Evolutionary conservation across 306 rosid species (phyloP).

Genomic region (Hippophae gyantsensis): DNA sequence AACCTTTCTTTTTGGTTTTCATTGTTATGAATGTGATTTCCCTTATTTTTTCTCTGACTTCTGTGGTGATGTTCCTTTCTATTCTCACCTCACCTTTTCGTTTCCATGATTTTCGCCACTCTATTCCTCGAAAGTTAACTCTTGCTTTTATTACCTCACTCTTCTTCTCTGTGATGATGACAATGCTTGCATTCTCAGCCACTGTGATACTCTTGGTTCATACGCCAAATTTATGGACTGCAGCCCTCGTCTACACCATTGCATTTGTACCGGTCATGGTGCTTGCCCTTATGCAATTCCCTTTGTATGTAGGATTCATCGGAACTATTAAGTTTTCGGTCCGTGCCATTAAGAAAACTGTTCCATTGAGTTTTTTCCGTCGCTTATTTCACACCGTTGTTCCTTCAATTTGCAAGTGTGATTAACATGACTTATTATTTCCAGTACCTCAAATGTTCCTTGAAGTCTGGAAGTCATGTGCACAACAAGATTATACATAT

Average conservation of each 20-base stretch:
- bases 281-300: not conserved
- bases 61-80: conserved; percentile 29
- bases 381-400: not conserved
- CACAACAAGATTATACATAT: too few relatives aligned
- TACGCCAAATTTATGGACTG: conserved; percentile 5
- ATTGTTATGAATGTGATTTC: conserved; percentile 22
- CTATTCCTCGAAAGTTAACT: conserved; percentile 19
- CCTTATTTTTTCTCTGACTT: conserved; percentile 20
- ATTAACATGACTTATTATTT: too few relatives aligned
- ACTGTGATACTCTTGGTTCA: conserved; percentile 13
- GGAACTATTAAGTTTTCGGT: not conserved
- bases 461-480: too few relatives aligned
- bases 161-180: conserved; percentile 10
- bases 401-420: too few relatives aligned
- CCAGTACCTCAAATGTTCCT: too few relatives aligned
- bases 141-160: conserved; percentile 16
- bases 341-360: not conserved
- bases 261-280: conserved; percentile 17
- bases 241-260: conserved; percentile 7
- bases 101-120: conserved; percentile 10
- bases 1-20: conserved; percentile 20
- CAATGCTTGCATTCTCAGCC: conserved; percentile 24
- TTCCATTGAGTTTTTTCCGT: conserved; percentile 1
- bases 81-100: conserved; percentile 19
- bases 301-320: not conserved